phyloP scores from a whole-genome alignment of 805 yeast species.

The Barnettozyma populi region DNA sequence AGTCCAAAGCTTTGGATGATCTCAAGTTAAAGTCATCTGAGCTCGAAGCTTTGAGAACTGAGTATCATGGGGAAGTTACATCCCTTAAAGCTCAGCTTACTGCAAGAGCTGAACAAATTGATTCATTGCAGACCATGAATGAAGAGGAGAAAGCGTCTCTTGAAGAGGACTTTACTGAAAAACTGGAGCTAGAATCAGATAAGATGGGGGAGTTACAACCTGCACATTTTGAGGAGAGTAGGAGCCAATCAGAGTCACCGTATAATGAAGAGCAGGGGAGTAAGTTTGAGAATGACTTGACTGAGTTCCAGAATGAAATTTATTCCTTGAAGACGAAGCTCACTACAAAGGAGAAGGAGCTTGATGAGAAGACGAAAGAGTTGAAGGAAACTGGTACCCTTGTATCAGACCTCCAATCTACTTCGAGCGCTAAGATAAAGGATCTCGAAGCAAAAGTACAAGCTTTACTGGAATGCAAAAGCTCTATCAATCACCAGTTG shows the following conservation, averaged over 20 bases:
- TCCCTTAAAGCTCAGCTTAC: neutral
- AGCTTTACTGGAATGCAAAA: neutral
- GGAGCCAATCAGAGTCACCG: neutral
- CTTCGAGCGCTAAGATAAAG: neutral
- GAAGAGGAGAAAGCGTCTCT: neutral
- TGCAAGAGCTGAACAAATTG: neutral
- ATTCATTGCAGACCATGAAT: neutral
- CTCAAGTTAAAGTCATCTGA: conserved; percentile 2
- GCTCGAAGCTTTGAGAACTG: conserved; percentile 3
- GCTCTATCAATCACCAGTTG: neutral
- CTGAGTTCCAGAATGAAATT: conserved; percentile 7
- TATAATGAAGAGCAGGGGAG: neutral
- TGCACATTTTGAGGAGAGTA: conserved; percentile 1
- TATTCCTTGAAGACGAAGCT: neutral
- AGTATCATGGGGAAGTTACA: conserved; percentile 2
- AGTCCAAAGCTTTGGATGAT: conserved; percentile 1
- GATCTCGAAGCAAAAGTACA: neutral
- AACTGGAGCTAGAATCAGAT: neutral
- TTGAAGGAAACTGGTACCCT: neutral
- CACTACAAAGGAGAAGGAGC: conserved; percentile 9
- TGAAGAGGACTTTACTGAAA: neutral
- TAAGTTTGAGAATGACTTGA: conserved; percentile 3
- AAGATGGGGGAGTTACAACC: neutral
- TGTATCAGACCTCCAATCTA: neutral
- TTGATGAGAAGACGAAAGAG: neutral